Evolutionary conservation across 768 basidiomycete species (phyloP).

Genomic region (Xerocomus brunneocitrinus): DNA sequence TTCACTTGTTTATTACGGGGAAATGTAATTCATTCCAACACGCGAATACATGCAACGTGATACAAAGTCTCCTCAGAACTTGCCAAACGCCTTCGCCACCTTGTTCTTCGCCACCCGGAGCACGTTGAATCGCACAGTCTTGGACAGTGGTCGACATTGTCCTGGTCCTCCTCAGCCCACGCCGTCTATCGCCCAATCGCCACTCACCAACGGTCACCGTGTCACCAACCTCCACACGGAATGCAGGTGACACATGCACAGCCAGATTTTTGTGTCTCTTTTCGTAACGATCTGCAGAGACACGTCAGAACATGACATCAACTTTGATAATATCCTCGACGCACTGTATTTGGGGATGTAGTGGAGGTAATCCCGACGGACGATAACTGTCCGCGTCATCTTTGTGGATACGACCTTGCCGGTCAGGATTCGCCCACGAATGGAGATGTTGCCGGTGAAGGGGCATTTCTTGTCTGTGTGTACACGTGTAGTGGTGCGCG

Average conservation of each 20-base stretch:
- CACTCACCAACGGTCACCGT: slow-evolving; percentile 88
- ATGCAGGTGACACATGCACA: slow-evolving; percentile 94
- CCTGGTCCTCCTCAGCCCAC: slow-evolving; percentile 40
- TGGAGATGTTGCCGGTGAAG: slow-evolving; percentile 94
- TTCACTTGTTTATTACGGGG: slow-evolving; percentile 31
- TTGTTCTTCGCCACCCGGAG: slow-evolving; percentile 92
- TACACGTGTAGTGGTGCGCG: background rate
- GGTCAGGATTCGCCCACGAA: slow-evolving; percentile 97
- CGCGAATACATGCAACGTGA: slow-evolving; percentile 16
- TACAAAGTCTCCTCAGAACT: slow-evolving; percentile 58
- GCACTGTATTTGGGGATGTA: slow-evolving; percentile 98
- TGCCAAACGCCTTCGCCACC: slow-evolving; percentile 89
- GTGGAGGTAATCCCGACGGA: slow-evolving; percentile 92
- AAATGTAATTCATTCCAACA: slow-evolving; percentile 15
- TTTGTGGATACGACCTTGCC: slow-evolving; percentile 98
- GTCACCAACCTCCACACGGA: slow-evolving; percentile 96
- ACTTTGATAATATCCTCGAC: slow-evolving; percentile 29
- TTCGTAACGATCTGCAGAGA: slow-evolving; percentile 85
- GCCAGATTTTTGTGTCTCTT: slow-evolving; percentile 99
- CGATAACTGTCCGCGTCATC: slow-evolving; percentile 98
- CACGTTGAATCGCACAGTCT: slow-evolving; percentile 99
- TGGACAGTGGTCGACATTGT: slow-evolving; percentile 98
- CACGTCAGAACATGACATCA: slow-evolving; percentile 7
- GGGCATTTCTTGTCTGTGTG: slow-evolving; percentile 97
- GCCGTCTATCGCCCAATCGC: background rate